A percentile compares a stretch with the other conserved stretches of the same genome.
Conservation (phyloP, 2,329 filamentous ascomycete genomes). For the Aspergillus ustus region DNA sequence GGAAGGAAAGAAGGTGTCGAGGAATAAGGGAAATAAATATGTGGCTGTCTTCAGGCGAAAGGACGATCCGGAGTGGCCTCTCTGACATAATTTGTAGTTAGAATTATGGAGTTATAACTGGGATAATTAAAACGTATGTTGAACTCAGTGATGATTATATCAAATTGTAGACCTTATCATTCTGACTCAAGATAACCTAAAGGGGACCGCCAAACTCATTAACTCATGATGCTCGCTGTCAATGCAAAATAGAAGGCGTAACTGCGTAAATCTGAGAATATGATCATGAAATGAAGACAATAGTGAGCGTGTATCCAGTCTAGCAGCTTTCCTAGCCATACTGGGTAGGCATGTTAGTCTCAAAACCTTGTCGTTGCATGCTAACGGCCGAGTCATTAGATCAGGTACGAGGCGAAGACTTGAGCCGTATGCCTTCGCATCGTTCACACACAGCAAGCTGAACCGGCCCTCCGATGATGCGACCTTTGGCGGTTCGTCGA, state of each 20-base stretch:
- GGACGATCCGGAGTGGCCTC: slow-evolving; percentile 75
- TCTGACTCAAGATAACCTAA: background rate
- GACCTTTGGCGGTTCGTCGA: slow-evolving; percentile 49
- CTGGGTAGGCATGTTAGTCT: background rate
- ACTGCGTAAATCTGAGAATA: background rate
- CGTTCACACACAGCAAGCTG: slow-evolving; percentile 65
- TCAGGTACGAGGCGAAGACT: slow-evolving; percentile 50
- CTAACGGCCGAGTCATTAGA: background rate
- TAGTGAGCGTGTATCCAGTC: background rate
- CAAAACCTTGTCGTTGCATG: background rate
- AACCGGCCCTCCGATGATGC: slow-evolving; percentile 52
- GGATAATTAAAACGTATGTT: background rate
- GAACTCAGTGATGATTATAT: background rate
- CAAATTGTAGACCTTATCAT: background rate
- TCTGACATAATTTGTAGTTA: background rate
- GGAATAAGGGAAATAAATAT: slow-evolving; percentile 89
- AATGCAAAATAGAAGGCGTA: background rate
- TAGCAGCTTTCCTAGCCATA: background rate
- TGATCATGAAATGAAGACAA: background rate
- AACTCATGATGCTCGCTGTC: background rate
- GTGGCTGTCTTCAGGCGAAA: slow-evolving; percentile 84
- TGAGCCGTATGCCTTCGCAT: slow-evolving; percentile 66
- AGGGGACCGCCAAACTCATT: background rate
- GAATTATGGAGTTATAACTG: background rate
- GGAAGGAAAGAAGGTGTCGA: slow-evolving; percentile 93